These are phyloP conservation scores for Pseudonitzschia pungens DNA, from an alignment of 108 stramenopile genomes.

Conservation along the genomic window DNA sequence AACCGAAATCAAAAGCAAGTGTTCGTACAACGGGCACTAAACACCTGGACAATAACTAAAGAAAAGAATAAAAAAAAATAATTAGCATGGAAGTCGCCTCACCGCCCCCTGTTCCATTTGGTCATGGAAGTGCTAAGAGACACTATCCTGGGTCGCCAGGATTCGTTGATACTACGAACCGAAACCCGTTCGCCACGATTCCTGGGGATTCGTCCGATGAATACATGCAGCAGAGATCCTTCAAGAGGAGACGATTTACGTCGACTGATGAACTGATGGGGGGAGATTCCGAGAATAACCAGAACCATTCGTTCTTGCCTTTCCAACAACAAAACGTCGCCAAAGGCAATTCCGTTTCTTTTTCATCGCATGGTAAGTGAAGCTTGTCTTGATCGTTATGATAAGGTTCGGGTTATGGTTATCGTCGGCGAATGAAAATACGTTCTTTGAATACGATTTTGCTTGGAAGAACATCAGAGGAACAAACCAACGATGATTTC, in stretches of 20 bases:
- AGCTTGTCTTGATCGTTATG: not conserved
- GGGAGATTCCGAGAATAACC: constrained; percentile 32
- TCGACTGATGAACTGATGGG: constrained; percentile 37
- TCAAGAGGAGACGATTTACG: constrained; percentile 61
- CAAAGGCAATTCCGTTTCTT: constrained; percentile 5
- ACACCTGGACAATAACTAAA: not conserved
- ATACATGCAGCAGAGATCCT: constrained; percentile 43
- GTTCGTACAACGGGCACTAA: not conserved
- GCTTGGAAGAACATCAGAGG: too few species aligned
- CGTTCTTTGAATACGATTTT: too few species aligned
- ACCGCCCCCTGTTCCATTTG: constrained; percentile 52
- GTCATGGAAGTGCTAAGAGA: constrained; percentile 49
- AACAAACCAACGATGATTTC: too few species aligned
- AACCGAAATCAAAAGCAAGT: not conserved
- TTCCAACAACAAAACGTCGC: constrained; percentile 20
- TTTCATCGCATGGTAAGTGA: constrained; percentile 30
- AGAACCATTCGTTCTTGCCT: constrained; percentile 25
- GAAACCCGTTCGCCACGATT: constrained; percentile 38
- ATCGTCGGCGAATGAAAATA: not conserved
- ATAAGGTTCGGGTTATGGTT: not conserved
- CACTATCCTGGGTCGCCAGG: constrained; percentile 57
- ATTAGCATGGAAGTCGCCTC: constrained; percentile 74
- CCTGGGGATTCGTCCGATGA: constrained; percentile 46
- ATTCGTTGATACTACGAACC: constrained; percentile 36
- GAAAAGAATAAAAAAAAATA: not conserved